Percentiles rank a stretch among this genome's conserved stretches.
Conservation (phyloP, 768 basidiomycete genomes). For the Suillus paluster region DNA sequence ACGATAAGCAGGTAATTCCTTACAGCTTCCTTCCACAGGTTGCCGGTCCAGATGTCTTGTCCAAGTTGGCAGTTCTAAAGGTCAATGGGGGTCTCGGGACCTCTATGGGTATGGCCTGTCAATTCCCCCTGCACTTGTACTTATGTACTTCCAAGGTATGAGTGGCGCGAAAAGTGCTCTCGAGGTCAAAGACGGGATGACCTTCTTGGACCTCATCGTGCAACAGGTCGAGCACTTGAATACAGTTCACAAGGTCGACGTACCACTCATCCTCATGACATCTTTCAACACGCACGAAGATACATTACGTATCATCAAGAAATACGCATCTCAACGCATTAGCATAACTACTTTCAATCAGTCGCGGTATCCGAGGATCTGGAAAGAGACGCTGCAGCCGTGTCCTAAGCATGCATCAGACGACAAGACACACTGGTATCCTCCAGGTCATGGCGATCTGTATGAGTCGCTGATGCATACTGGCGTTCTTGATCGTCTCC, state of each 20-base stretch:
- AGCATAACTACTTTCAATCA: conserved; percentile 94
- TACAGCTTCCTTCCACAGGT: conserved; percentile 73
- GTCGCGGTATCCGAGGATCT: conserved; percentile 92
- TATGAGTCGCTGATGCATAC: conserved; percentile 92
- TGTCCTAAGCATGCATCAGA: conserved; percentile 76
- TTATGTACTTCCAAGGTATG: conserved; percentile 56
- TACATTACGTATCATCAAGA: conserved; percentile 94
- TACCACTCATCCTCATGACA: conserved; percentile 98
- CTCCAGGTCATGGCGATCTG: conserved; percentile 95
- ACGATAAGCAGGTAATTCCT: conserved; percentile 82
- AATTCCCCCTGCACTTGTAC: not conserved
- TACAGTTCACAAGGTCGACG: conserved; percentile 80
- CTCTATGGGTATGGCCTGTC: conserved; percentile 70
- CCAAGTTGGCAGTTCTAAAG: conserved; percentile 95
- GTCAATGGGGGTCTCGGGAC: conserved; percentile 94
- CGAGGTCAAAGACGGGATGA: conserved; percentile 97
- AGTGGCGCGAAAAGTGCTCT: conserved; percentile 91
- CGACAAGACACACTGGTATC: conserved; percentile 95
- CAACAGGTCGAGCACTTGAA: conserved; percentile 97
- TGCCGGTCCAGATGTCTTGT: conserved; percentile 66
- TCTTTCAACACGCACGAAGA: conserved; percentile 99
- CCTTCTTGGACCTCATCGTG: conserved; percentile 93
- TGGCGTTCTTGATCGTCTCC: conserved; percentile 87
- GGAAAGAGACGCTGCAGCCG: conserved; percentile 86
- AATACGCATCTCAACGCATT: conserved; percentile 94